Percentiles rank a stretch among this genome's conserved stretches.
Conservation (phyloP, 139 green algal species). For the Haematococcus sp. region DNA sequence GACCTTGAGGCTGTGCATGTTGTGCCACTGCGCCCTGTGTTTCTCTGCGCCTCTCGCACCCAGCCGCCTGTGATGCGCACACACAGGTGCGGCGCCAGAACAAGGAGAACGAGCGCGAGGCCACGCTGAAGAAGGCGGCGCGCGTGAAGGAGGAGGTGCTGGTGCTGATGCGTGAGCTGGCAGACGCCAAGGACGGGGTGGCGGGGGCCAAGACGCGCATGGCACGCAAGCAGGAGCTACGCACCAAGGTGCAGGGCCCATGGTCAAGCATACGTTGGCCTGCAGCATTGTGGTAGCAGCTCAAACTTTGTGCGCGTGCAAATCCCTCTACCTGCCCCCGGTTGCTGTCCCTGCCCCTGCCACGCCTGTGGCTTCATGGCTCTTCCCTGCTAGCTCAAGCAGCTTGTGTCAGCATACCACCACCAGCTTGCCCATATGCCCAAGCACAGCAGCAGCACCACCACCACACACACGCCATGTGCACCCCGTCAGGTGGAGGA, state of each 20-base stretch:
- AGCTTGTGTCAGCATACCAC: no score
- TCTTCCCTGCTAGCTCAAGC: no score
- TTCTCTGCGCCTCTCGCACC: no score
- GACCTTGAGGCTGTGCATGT: no score
- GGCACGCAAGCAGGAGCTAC: constrained; percentile 5
- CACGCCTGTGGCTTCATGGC: no score
- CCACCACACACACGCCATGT: no score
- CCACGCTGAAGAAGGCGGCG: constrained; percentile 6
- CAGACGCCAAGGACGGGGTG: neutral
- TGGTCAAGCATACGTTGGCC: no score
- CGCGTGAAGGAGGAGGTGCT: constrained; percentile 29
- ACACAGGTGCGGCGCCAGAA: constrained; percentile 18
- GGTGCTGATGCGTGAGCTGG: neutral
- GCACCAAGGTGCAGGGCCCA: neutral
- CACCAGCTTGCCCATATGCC: no score
- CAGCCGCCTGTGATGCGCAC: no score
- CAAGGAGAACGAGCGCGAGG: constrained; percentile 7
- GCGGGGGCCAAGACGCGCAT: neutral
- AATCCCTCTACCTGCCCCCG: neutral
- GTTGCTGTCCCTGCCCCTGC: no score
- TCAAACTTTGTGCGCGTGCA: neutral
- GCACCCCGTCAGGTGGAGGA: constrained; percentile 30
- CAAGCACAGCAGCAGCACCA: no score
- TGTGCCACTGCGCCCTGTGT: no score
- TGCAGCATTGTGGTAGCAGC: neutral